A percentile compares a stretch with the other conserved stretches of the same genome.
phyloP scores from a whole-genome alignment of 2,329 filamentous ascomycete species.

The Neophaeococcomyces aloes region DNA sequence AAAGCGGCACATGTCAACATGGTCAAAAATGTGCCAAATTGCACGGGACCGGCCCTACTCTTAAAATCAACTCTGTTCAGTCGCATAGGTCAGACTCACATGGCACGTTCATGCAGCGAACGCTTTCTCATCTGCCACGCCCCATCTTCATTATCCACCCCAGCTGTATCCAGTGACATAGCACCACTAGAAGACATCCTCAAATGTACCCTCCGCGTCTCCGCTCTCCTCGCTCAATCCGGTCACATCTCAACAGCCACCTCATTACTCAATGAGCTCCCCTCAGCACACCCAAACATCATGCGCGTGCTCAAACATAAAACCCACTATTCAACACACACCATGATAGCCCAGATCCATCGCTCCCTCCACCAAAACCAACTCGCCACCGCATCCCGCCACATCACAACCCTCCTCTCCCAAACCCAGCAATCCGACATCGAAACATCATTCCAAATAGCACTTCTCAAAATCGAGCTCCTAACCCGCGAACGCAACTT shows the following conservation, averaged over 20 bases:
- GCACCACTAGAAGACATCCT: slow-evolving; percentile 67
- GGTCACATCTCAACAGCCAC: slow-evolving; percentile 62
- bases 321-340: slow-evolving; percentile 26
- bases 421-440: slow-evolving; percentile 41
- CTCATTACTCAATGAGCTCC: slow-evolving; percentile 49
- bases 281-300: slow-evolving; percentile 54
- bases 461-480: slow-evolving; percentile 51
- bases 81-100: slow-evolving; percentile 53
- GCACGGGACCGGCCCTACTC: slow-evolving; percentile 63
- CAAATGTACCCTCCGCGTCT: slow-evolving; percentile 60
- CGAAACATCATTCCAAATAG: slow-evolving; percentile 50
- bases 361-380: slow-evolving; percentile 41
- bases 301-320: slow-evolving; percentile 62
- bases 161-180: slow-evolving; percentile 18
- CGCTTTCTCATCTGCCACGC: slow-evolving; percentile 66
- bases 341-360: slow-evolving; percentile 33
- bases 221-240: slow-evolving; percentile 53
- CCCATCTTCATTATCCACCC: slow-evolving; percentile 16
- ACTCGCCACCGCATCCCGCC: slow-evolving; percentile 44
- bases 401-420: slow-evolving; percentile 48
- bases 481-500: slow-evolving; percentile 45
- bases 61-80: slow-evolving; percentile 65
- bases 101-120: slow-evolving; percentile 52
- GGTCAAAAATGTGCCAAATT: slow-evolving; percentile 61
- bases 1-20: slow-evolving; percentile 73